phyloP scores from a whole-genome alignment of 768 basidiomycete genomes.

The Mycena galericulata region DNA sequence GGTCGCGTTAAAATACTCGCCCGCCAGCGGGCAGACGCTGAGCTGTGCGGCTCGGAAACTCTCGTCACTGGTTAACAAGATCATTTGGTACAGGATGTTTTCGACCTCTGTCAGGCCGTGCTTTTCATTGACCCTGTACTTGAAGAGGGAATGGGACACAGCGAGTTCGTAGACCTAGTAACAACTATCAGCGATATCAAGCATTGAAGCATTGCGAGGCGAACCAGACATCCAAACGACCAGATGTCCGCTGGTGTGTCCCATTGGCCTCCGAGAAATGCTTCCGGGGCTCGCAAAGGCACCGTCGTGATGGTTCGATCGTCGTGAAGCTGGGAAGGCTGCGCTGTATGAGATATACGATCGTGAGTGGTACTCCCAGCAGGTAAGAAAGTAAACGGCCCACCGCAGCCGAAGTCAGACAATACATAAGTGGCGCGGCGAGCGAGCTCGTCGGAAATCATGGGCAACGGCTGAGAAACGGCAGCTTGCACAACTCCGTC shows the following conservation, averaged over 20 bases:
- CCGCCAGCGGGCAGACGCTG: slow-evolving; percentile 12
- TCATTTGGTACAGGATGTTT: slow-evolving; percentile 29
- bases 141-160: slow-evolving; percentile 23
- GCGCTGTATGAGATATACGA: slow-evolving; percentile 35
- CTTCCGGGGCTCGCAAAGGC: slow-evolving; percentile 44
- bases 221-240: slow-evolving; percentile 47
- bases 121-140: slow-evolving; percentile 7
- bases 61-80: slow-evolving; percentile 3
- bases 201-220: neutral
- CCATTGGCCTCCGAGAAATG: slow-evolving; percentile 43
- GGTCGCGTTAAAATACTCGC: slow-evolving; percentile 1
- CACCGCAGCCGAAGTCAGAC: slow-evolving; percentile 44
- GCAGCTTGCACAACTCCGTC: slow-evolving; percentile 40
- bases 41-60: slow-evolving; percentile 15
- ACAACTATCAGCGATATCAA: neutral
- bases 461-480: slow-evolving; percentile 44
- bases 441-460: slow-evolving; percentile 34
- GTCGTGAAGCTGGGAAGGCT: slow-evolving; percentile 26
- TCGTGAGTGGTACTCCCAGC: slow-evolving; percentile 5
- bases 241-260: slow-evolving; percentile 46
- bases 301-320: slow-evolving; percentile 36
- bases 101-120: slow-evolving; percentile 17
- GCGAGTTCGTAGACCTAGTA: slow-evolving; percentile 31
- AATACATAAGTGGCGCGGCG: slow-evolving; percentile 41
- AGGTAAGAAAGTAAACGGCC: slow-evolving; percentile 6